Conservation (phyloP, 495 filamentous ascomycete species). For the Podospora tetraspora region DNA sequence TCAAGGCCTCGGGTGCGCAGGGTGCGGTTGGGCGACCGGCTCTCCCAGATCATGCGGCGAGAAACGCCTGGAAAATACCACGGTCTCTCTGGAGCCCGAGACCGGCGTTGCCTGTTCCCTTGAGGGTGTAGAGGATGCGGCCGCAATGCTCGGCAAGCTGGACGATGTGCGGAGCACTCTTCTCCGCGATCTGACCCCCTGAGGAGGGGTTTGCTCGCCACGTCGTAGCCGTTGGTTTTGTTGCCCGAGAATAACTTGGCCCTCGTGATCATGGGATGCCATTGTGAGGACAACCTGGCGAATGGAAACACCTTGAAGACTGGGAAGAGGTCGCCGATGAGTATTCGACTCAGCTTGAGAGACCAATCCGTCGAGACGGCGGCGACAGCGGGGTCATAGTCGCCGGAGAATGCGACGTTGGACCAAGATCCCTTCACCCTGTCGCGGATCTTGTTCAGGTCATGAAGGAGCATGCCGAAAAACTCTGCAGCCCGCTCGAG, state of each 20-base stretch:
- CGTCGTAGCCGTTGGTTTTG: no score
- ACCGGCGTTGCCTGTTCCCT: background rate
- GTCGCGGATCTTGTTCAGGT: background rate
- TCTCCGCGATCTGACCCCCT: no score
- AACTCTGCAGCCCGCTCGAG: background rate
- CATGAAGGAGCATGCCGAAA: background rate
- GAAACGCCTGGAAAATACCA: no score
- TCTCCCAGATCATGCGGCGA: background rate
- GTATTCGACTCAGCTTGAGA: background rate
- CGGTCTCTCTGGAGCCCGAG: no score
- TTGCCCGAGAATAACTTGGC: no score
- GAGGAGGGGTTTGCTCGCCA: no score
- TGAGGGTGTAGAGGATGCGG: background rate
- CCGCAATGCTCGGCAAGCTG: no score
- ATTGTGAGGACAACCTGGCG: no score
- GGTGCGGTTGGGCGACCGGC: background rate
- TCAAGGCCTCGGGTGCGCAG: background rate
- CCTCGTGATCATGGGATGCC: no score
- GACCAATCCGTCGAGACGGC: background rate
- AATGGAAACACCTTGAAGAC: background rate
- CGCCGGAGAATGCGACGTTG: background rate
- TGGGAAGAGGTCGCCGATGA: background rate
- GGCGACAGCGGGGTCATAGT: background rate
- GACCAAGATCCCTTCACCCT: background rate
- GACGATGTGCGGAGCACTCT: no score